Percentiles rank a stretch among this genome's conserved stretches.
Conservation (phyloP, 2,329 filamentous ascomycete species). For the Cadophora sp. region DNA sequence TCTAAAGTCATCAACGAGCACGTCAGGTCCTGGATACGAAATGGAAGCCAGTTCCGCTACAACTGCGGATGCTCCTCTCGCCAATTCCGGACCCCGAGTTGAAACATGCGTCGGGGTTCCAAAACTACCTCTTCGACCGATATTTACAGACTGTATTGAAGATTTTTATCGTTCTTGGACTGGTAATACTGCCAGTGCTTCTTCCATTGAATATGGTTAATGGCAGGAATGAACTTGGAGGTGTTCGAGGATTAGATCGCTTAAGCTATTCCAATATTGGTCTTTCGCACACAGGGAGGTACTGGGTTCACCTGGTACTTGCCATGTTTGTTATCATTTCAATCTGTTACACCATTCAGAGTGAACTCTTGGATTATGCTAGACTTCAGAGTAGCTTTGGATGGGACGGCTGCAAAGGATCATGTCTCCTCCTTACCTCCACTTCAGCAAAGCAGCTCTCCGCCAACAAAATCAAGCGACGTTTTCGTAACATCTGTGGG, state of each 20-base stretch:
- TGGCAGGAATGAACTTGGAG: background rate
- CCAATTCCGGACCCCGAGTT: conserved; percentile 19
- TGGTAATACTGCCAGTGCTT: conserved; percentile 63
- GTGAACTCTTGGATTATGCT: conserved; percentile 80
- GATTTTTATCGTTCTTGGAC: conserved; percentile 82
- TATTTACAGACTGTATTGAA: conserved; percentile 83
- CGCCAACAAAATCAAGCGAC: conserved; percentile 74
- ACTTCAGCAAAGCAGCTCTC: conserved; percentile 89
- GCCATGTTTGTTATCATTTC: conserved; percentile 78
- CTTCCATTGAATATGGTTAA: background rate
- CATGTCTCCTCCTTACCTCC: conserved; percentile 83
- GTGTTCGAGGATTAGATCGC: conserved; percentile 5
- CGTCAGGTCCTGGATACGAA: conserved; percentile 8
- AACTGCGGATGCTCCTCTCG: conserved; percentile 18
- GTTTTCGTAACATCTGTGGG: conserved; percentile 93
- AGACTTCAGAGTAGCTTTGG: conserved; percentile 58
- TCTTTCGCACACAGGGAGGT: conserved; percentile 65
- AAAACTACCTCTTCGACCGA: conserved; percentile 93
- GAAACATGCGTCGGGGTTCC: conserved; percentile 45
- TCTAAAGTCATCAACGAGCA: conserved; percentile 12
- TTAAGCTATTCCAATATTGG: conserved; percentile 63
- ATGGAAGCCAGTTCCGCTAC: conserved; percentile 21
- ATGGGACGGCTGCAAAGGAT: background rate
- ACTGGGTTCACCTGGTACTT: conserved; percentile 82
- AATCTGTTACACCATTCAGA: conserved; percentile 69